phyloP scores from a whole-genome alignment of 441 rosid species.

The Populus hybrid region DNA sequence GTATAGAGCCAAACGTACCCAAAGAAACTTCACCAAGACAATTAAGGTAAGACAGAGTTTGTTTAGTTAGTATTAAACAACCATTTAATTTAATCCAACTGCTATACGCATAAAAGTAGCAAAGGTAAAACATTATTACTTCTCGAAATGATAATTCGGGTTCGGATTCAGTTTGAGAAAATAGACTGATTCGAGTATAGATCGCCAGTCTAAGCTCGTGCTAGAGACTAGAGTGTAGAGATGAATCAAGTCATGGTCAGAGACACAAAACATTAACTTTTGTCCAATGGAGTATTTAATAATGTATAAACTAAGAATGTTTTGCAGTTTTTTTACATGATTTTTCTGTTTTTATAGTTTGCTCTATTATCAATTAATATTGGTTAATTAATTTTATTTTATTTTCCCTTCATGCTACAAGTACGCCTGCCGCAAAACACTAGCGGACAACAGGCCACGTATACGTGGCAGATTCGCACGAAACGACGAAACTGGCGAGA shows the following conservation, averaged over 20 bases:
- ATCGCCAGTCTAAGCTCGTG: too few relatives aligned
- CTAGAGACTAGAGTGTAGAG: background rate
- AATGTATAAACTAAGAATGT: too few relatives aligned
- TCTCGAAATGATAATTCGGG: background rate
- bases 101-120: background rate
- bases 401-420: conserved; percentile 17
- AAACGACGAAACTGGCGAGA: conserved; percentile 64
- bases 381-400: background rate
- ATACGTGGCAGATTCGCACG: conserved; percentile 97
- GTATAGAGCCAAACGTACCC: conserved; percentile 86
- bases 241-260: background rate
- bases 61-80: background rate
- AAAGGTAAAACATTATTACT: background rate
- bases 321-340: too few relatives aligned
- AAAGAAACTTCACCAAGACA: conserved; percentile 84
- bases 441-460: conserved; percentile 89
- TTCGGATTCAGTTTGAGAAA: too few relatives aligned
- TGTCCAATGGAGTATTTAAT: too few relatives aligned
- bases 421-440: conserved; percentile 94
- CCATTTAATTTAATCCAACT: background rate
- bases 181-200: too few relatives aligned
- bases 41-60: conserved; percentile 55
- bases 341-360: too few relatives aligned
- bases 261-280: too few relatives aligned
- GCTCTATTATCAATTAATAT: too few relatives aligned